phyloP scores from a whole-genome alignment of 192 early-diverging fungal species.

The Diversispora epigaea region DNA sequence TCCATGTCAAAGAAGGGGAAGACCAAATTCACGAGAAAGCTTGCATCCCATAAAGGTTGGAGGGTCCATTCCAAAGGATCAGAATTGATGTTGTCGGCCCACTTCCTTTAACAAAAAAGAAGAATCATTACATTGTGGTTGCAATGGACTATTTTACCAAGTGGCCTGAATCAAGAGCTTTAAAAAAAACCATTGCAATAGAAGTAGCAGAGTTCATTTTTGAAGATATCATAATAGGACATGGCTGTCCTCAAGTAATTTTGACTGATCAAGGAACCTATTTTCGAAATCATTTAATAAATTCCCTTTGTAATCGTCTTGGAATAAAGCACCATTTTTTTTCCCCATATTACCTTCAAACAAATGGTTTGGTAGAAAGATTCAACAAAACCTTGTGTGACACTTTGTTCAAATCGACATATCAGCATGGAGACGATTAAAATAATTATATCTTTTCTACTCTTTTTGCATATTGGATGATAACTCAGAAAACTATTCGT shows the following conservation, averaged over 20 bases:
- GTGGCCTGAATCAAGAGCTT: slow-evolving; percentile 19
- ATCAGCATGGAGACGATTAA: background rate
- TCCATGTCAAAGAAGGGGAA: too few relatives aligned
- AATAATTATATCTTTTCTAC: too few relatives aligned
- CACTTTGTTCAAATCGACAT: background rate
- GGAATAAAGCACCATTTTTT: background rate
- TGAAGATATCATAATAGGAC: slow-evolving; percentile 17
- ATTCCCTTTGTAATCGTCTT: background rate
- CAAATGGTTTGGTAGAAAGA: background rate
- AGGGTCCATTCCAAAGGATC: slow-evolving; percentile 18
- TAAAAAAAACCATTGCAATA: background rate
- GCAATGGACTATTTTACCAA: slow-evolving; percentile 30
- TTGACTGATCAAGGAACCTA: slow-evolving; percentile 28
- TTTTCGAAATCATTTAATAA: slow-evolving; percentile 10
- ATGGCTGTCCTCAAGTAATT: slow-evolving; percentile 25
- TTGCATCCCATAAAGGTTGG: background rate
- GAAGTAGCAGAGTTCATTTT: slow-evolving; percentile 13
- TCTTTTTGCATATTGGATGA: too few relatives aligned
- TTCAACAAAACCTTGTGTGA: slow-evolving; percentile 2
- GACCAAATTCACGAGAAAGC: too few relatives aligned
- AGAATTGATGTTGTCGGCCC: slow-evolving; percentile 33
- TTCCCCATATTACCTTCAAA: background rate
- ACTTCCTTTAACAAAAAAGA: background rate
- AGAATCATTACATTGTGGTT: slow-evolving; percentile 33
- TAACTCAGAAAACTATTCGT: too few relatives aligned